Evolutionary conservation across 1,284 basidiomycete genomes (phyloP).

Genomic region (Microbotryomycetes sp.): DNA sequence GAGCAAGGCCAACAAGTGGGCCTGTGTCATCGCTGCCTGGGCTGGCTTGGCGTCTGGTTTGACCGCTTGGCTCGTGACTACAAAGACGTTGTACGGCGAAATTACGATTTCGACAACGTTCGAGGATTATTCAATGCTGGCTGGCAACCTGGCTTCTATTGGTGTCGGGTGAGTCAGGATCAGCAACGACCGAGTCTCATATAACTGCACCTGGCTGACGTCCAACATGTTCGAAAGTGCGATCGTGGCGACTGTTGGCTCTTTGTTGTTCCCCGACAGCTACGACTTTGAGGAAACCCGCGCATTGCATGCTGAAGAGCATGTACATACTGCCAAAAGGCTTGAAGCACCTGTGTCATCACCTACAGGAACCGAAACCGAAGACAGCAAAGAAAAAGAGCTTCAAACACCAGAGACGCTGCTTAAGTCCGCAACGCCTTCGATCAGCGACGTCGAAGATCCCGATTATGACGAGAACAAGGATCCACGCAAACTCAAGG

Average conservation of each 20-base stretch:
- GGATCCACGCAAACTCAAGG: constrained; percentile 55
- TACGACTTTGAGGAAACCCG: constrained; percentile 74
- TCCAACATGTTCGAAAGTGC: constrained; percentile 40
- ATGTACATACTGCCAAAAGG: constrained; percentile 33
- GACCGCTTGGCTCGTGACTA: constrained; percentile 76
- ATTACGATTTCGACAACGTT: constrained; percentile 60
- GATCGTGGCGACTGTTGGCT: constrained; percentile 61
- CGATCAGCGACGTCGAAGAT: constrained; percentile 18
- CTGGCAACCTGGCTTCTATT: constrained; percentile 69
- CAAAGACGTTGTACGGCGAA: constrained; percentile 58
- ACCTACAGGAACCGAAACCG: background rate
- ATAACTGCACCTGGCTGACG: background rate
- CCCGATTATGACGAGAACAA: constrained; percentile 53
- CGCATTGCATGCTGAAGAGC: constrained; percentile 44
- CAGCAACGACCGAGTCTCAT: constrained; percentile 52
- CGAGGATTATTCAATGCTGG: constrained; percentile 35
- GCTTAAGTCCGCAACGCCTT: constrained; percentile 2
- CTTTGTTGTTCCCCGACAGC: constrained; percentile 64
- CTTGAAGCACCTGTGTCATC: background rate
- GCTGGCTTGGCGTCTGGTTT: constrained; percentile 65
- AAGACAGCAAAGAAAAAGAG: constrained; percentile 46
- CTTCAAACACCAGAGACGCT: constrained; percentile 37
- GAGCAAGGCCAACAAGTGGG: constrained; percentile 73
- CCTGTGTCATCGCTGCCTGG: constrained; percentile 65
- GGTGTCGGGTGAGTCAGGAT: constrained; percentile 61